Evolutionary conservation across 306 rosid species (phyloP), one percentile per base, ranked within the genome.

Genomic region (Hippophae rhamnoides): DNA sequence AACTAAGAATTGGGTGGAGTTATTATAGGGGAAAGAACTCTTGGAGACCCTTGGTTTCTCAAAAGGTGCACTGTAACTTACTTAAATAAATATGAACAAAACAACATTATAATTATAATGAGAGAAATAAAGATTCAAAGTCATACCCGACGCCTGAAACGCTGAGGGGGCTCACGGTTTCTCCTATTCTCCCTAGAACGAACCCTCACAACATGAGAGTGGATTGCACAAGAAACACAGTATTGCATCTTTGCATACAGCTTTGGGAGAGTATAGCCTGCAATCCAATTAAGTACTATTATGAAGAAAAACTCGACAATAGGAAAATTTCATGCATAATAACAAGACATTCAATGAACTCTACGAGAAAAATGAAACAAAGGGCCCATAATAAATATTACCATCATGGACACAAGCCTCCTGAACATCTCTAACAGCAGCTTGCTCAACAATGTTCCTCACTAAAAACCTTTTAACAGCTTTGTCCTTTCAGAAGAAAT

Each of bases 381-480:
- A 46, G 57, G 8, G 10, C 45, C 12, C 8, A 43, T 31, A 18
- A 18, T 31, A 2, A 31, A 31, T 31, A 76, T 64, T 88, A 87
- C 96, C 89, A 8, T 92, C 99, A 68, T 88, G 88, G 58, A 88
- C 96, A 71, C 96, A 88, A 5, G 99, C 99, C 67, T 92, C 99
- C 80, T 92, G 99, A 11, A 92, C 96, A 31, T 31, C 38, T 31
- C 38, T 31, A 31, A 31, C 38, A 31, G 38, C 38, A 31, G 38
- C 38, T 31, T 92, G 99, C 71, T 92, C 96, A 23, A 92, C 99
- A 72, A 92, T 92, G 86, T 92, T 92, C 90, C 99, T 85, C 68
- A 88, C 96, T 0, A 88, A 69, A 57, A 92, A 92, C 52, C 96
- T 73, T 79, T 82, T 82, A 59, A 82, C 76, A 6, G 96, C 76